Evolutionary conservation across 108 stramenopile genomes (phyloP).

Genomic region (Phaeodactylum tricornutum): DNA sequence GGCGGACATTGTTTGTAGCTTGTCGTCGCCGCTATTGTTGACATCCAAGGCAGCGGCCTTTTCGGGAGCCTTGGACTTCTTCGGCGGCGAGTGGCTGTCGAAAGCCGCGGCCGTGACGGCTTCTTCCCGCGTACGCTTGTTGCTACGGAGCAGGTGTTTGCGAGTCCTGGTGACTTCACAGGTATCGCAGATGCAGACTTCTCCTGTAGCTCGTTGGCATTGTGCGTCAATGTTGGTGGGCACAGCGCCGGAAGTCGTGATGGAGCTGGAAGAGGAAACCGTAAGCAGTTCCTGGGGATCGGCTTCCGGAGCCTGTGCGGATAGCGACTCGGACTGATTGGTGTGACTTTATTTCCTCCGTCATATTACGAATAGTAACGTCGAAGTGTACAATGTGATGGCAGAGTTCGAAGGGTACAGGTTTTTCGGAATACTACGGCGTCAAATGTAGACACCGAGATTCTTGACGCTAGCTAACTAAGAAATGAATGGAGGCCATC

Average conservation of each 20-base stretch:
- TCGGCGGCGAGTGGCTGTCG: background rate
- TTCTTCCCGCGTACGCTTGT: conserved; percentile 2
- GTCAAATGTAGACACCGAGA: no score
- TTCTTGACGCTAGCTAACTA: no score
- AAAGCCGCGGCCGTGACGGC: conserved; percentile 2
- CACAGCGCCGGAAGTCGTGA: no score
- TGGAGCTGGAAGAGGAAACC: no score
- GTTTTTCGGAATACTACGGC: conserved; percentile 87
- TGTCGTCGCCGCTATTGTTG: conserved; percentile 18
- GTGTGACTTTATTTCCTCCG: background rate
- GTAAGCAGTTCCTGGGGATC: conserved; percentile 1
- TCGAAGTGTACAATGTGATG: conserved; percentile 2
- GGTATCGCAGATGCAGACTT: conserved; percentile 32
- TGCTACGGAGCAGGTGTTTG: conserved; percentile 13
- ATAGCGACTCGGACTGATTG: background rate
- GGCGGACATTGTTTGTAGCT: conserved; percentile 62
- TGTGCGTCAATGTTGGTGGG: conserved; percentile 14
- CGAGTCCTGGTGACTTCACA: conserved; percentile 33
- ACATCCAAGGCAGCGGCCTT: background rate
- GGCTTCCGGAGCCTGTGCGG: background rate
- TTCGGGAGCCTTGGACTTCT: background rate
- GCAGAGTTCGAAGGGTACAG: conserved; percentile 51
- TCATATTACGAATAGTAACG: background rate
- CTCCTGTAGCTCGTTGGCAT: conserved; percentile 12
- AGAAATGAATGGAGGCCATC: no score